phyloP scores from a whole-genome alignment of 1,284 basidiomycete genomes.

The Dichomitus squalens region DNA sequence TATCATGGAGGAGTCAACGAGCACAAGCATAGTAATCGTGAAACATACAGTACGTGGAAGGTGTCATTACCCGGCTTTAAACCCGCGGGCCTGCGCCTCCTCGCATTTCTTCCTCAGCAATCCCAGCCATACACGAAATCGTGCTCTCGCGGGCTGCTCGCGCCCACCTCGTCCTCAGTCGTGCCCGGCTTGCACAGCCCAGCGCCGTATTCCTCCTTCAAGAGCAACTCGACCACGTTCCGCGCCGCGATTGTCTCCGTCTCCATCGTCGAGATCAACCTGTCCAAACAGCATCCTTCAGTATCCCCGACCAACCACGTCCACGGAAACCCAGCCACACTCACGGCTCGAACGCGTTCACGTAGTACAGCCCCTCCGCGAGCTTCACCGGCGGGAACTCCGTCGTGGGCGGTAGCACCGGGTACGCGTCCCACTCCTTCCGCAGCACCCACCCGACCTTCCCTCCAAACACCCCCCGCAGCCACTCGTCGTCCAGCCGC shows the following conservation, averaged over 20 bases:
- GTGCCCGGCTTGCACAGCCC: conserved; percentile 54
- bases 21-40: not conserved
- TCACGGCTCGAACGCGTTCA: conserved; percentile 83
- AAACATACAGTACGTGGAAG: too few relatives aligned
- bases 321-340: conserved; percentile 15
- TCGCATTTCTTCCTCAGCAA: conserved; percentile 45
- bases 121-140: conserved; percentile 72
- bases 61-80: too few relatives aligned
- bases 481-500: conserved; percentile 66
- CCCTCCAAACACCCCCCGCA: conserved; percentile 64
- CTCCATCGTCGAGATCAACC: conserved; percentile 88
- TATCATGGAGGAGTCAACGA: too few relatives aligned
- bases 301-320: too few relatives aligned
- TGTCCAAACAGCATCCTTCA: conserved; percentile 34
- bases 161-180: conserved; percentile 1
- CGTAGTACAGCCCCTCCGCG: conserved; percentile 80
- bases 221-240: conserved; percentile 80
- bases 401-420: conserved; percentile 66
- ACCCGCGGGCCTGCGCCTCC: too few relatives aligned
- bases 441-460: conserved; percentile 82
- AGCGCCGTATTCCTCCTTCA: conserved; percentile 66
- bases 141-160: conserved; percentile 20
- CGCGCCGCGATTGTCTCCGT: conserved; percentile 85
- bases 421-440: conserved; percentile 86
- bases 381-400: conserved; percentile 79